Base-by-base conservation (phyloP, 1,284 basidiomycete species). In the Coniferiporia sulphurascens region DNA sequence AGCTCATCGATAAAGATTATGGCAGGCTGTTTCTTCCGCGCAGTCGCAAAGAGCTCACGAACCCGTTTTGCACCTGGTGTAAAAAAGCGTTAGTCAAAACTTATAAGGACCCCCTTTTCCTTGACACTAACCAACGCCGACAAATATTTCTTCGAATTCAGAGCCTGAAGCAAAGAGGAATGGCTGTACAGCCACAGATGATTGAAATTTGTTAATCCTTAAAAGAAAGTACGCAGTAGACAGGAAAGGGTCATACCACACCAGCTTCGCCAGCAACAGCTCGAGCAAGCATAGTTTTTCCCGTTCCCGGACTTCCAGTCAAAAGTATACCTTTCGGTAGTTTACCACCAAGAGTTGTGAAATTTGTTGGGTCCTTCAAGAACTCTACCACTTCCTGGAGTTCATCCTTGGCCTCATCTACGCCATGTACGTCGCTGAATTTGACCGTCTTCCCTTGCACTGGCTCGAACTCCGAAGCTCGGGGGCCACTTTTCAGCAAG, bases 91-190 rank as follows among this genome's bases (percentile, higher is more conserved):
- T 49, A 3, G 22, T 51, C 13, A 36, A 36, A 13, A 22, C 7
- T 27, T 27, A 34, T 1, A n/a, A 19, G 27, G 22, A 12, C 27
- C 15, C 17, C 2, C 7, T 22, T 36, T 8, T 12, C 38, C 38
- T 12, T 46, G 44, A 19, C 19, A 46, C 44, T 17, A 15, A 46
- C 44, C 94, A 51, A 96, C 93, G 60, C 94, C 94, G 56, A 97
- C 95, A 71, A 93, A 95, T 87, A 98, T 96, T 72, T 99, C 96
- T 71, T 99, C 97, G 65, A 99, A 98, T 69, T 97, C 94, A 51
- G 94, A 95, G 13, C 90, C 89, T 48, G 89, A 91, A 48, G 91
- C 87, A 67, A 90, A 93, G 71, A 95, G 87, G 78, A 95, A 95
- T 2, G 91, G 91, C 67, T 72, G 52, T 10, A 32, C 8, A 55